phyloP scores from a whole-genome alignment of 2,329 filamentous ascomycete species.

The Penicillium olsonii region DNA sequence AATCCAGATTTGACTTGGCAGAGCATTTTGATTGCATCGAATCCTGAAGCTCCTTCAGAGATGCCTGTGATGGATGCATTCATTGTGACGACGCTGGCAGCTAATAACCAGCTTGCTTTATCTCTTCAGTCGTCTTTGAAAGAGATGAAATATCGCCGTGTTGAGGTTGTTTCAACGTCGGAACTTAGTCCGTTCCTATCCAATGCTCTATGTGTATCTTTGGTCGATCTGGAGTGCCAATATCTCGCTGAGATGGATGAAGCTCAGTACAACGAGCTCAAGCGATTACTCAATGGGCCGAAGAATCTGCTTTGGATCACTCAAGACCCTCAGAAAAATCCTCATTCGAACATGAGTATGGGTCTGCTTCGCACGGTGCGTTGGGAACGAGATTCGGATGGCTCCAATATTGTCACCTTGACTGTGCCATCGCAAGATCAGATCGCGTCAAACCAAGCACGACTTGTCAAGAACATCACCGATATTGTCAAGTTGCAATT shows the following conservation, averaged over 20 bases:
- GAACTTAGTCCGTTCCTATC: neutral
- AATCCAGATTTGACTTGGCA: conserved; percentile 21
- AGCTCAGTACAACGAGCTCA: conserved; percentile 1
- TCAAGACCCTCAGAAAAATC: neutral
- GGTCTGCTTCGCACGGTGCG: conserved; percentile 23
- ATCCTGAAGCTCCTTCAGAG: neutral
- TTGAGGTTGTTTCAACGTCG: neutral
- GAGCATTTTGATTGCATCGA: conserved; percentile 24
- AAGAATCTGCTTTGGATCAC: conserved; percentile 19
- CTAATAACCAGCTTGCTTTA: neutral
- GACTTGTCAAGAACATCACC: neutral
- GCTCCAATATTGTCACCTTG: conserved; percentile 19
- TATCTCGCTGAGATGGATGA: conserved; percentile 7
- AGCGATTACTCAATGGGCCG: conserved; percentile 11
- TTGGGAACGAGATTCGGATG: conserved; percentile 21
- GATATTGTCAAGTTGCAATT: conserved; percentile 19
- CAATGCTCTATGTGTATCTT: conserved; percentile 13
- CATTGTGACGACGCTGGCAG: conserved; percentile 5
- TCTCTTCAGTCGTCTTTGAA: neutral
- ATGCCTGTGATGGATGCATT: neutral
- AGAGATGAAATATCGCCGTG: neutral
- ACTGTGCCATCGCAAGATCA: neutral
- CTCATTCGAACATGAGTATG: conserved; percentile 15
- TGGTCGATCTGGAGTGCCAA: conserved; percentile 15
- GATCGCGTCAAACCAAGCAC: neutral